Base-by-base conservation (phyloP, 148 eudicot species). In the Gaultheria prostrata region DNA sequence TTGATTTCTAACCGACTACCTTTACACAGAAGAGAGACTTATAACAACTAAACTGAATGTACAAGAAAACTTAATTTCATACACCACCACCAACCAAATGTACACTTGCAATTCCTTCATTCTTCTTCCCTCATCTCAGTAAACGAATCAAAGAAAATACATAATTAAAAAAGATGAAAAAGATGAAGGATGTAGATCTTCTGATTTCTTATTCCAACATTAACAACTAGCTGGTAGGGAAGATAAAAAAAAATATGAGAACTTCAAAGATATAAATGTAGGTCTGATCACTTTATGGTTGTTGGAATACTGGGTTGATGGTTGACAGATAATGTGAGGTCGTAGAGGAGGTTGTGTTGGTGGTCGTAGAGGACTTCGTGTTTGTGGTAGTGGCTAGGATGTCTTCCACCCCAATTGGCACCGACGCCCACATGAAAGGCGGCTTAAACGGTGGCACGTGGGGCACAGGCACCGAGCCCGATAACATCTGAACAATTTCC, bases 361-460 rank as follows among this genome's bases (percentile, higher is more conserved):
- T 18, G 24, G 74, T 87, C 79, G 46, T 98, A n/a, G n/a, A n/a
- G n/a, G n/a, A n/a, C n/a, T n/a, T n/a, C n/a, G n/a, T n/a, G n/a
- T n/a, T n/a, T n/a, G n/a, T n/a, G n/a, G 78, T 73, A 85, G 86
- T 84, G 30, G 82, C 83, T n/a, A 32, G 69, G 15, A 76, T 32
- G 54, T 85, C 89, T 21, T 86, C 94, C 1, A 61, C 83, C 32
- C 77, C 87, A 18, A 82, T 63, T 1, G 85, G 87, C 91, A 88
- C 84, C 5, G 95, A 49, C 0, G 97, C 95, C 97, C 95, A 93
- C 49, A 92, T 83, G 53, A 93, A 95, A 6, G 98, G 78, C 8
- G 98, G 98, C 85, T 92, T 96, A 84, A 92, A 91, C 0, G 90
- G 89, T 14, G 95, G 98, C 21, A 96, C 97, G 7, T 12, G 1